phyloP scores from a whole-genome alignment of 805 yeast species.

The Hanseniaspora lachancei region DNA sequence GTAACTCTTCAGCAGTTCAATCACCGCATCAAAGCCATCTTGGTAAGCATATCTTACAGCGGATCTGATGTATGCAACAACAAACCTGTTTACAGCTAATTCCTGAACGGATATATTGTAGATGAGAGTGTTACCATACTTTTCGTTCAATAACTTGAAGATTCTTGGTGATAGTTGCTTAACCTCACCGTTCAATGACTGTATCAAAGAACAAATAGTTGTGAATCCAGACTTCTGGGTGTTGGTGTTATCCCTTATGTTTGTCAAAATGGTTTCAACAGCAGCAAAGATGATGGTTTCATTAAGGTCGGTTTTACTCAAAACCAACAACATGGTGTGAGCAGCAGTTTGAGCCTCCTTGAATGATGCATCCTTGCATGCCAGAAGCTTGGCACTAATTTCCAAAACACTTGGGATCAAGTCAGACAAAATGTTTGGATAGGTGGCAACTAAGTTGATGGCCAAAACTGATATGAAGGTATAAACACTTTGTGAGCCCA shows the following conservation, averaged over 20 bases:
- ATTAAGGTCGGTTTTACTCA: slow-evolving; percentile 31
- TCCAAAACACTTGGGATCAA: slow-evolving; percentile 45
- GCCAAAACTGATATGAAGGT: slow-evolving; percentile 28
- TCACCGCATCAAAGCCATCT: slow-evolving; percentile 26
- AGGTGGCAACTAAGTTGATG: slow-evolving; percentile 45
- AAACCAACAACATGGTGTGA: slow-evolving; percentile 67
- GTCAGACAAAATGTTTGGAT: slow-evolving; percentile 33
- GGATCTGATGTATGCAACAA: slow-evolving; percentile 34
- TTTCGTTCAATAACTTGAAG: slow-evolving; percentile 26
- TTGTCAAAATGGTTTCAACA: slow-evolving; percentile 41
- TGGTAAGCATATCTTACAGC: slow-evolving; percentile 32
- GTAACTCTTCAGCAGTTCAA: slow-evolving; percentile 26
- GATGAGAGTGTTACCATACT: slow-evolving; percentile 16
- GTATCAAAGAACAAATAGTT: slow-evolving; percentile 37
- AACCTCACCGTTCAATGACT: slow-evolving; percentile 33
- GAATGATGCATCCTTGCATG: slow-evolving; percentile 27
- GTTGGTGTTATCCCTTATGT: slow-evolving; percentile 29
- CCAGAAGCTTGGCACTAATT: slow-evolving; percentile 42
- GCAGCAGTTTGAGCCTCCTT: slow-evolving; percentile 68
- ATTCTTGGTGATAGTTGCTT: slow-evolving; percentile 31
- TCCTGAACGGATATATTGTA: slow-evolving; percentile 20
- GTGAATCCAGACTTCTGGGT: slow-evolving; percentile 35
- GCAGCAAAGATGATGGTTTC: slow-evolving; percentile 46
- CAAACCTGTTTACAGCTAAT: slow-evolving; percentile 30
- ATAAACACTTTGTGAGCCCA: slow-evolving; percentile 36